Conservation (phyloP, 164 flowering plant species). For the Kalanchoe fedtschenkoi region DNA sequence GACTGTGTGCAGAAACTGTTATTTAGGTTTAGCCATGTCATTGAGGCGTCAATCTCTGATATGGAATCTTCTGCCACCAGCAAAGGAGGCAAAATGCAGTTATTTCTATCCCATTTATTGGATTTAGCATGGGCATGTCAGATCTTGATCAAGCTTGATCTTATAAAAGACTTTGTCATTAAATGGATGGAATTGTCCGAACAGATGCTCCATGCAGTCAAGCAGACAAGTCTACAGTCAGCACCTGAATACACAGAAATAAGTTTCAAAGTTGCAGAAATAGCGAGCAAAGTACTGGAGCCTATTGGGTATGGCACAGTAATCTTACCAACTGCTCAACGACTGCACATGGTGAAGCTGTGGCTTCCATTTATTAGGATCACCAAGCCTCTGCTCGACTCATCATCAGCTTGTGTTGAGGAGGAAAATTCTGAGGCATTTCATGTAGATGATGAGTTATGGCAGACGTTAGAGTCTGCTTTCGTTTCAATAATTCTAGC, state of each 20-base stretch:
- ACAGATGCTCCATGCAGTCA: conserved; percentile 31
- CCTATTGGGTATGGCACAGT: conserved; percentile 69
- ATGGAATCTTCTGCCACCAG: conserved; percentile 13
- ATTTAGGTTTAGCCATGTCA: conserved; percentile 28
- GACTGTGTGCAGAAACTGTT: conserved; percentile 35
- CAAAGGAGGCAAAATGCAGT: conserved; percentile 16
- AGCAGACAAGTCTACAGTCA: conserved; percentile 4
- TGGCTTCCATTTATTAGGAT: conserved; percentile 84
- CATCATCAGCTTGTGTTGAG: conserved; percentile 22
- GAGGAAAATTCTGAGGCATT: conserved; percentile 16
- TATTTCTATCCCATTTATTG: conserved; percentile 31
- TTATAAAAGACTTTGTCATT: conserved; percentile 53
- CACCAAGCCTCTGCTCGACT: conserved; percentile 45
- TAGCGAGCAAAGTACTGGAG: conserved; percentile 26
- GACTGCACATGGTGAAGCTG: conserved; percentile 51
- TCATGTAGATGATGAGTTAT: conserved; percentile 53
- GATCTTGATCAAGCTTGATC: conserved; percentile 56
- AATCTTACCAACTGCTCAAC: conserved; percentile 47
- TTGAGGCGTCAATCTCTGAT: conserved; percentile 27
- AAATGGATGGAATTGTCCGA: conserved; percentile 65
- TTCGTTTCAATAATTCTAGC: conserved; percentile 67
- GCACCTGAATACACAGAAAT: not conserved
- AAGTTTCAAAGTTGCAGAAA: not conserved
- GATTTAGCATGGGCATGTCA: conserved; percentile 81
- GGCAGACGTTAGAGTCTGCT: conserved; percentile 73